Percentiles rank a stretch among this genome's conserved stretches.
Evolutionary conservation across 805 yeast genomes (phyloP).

Genomic region (Yarrowia sp.): DNA sequence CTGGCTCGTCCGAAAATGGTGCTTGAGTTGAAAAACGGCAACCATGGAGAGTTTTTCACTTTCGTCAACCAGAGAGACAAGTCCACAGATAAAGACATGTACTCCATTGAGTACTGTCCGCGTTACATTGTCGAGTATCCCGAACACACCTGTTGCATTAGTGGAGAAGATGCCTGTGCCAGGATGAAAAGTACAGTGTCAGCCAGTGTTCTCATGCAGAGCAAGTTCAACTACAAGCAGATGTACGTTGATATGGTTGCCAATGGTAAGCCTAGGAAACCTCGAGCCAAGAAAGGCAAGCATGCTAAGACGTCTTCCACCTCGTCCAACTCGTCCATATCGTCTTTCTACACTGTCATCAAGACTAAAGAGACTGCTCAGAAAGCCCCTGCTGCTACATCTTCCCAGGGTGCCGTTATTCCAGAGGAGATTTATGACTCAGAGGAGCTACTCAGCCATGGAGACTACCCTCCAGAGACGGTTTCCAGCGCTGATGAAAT

Average conservation of each 20-base stretch:
- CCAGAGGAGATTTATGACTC: background rate
- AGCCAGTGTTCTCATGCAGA: conserved; percentile 12
- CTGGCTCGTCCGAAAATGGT: conserved; percentile 5
- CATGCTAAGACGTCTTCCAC: background rate
- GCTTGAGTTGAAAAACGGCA: background rate
- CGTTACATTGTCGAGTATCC: background rate
- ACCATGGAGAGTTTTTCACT: background rate
- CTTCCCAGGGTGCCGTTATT: background rate
- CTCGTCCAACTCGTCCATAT: background rate
- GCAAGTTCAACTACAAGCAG: background rate
- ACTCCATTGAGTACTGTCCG: background rate
- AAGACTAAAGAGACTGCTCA: background rate
- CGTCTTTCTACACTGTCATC: background rate
- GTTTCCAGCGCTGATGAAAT: background rate
- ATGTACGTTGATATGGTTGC: background rate
- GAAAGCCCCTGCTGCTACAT: too few relatives aligned
- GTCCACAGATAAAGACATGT: background rate
- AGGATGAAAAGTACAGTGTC: background rate
- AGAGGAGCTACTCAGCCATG: background rate
- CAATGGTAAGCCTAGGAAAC: background rate
- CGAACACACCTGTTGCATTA: background rate
- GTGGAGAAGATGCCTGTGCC: background rate
- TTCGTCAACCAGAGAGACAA: conserved; percentile 5
- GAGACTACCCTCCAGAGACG: background rate
- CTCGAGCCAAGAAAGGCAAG: background rate